These are phyloP conservation scores for Ceriops zippeliana DNA, from an alignment of 345 rosid species.

Conservation along the genomic window DNA sequence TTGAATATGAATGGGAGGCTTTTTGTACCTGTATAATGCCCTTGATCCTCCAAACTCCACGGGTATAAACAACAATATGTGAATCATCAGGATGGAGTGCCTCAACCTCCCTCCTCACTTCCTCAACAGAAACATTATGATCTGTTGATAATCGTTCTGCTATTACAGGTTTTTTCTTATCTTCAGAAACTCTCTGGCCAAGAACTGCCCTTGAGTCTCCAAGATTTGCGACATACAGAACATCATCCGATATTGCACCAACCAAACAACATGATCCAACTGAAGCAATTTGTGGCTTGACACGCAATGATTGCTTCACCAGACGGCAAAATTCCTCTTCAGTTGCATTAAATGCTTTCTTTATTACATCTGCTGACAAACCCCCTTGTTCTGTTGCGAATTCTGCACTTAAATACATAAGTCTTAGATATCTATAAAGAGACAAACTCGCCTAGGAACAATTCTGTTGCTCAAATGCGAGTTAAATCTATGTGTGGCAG, in stretches of 20 bases:
- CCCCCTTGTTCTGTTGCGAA: slow-evolving; percentile 81
- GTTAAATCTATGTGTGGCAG: background rate
- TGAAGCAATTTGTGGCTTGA: slow-evolving; percentile 80
- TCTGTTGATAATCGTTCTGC: slow-evolving; percentile 92
- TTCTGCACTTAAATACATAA: slow-evolving; percentile 39
- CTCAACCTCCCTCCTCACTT: slow-evolving; percentile 89
- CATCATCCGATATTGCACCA: slow-evolving; percentile 73
- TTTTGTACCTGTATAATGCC: slow-evolving; percentile 87
- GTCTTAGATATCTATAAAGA: background rate
- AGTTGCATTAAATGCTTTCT: slow-evolving; percentile 77
- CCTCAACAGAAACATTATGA: slow-evolving; percentile 92
- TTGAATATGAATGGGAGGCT: background rate
- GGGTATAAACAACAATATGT: slow-evolving; percentile 69
- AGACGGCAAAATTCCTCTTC: slow-evolving; percentile 83
- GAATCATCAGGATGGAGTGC: slow-evolving; percentile 97
- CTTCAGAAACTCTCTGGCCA: slow-evolving; percentile 50
- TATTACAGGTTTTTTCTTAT: slow-evolving; percentile 37
- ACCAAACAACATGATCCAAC: slow-evolving; percentile 95
- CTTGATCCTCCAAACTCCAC: slow-evolving; percentile 97
- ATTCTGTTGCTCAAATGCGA: background rate
- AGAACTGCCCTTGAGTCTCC: slow-evolving; percentile 98
- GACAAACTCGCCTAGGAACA: background rate
- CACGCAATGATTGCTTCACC: slow-evolving; percentile 60
- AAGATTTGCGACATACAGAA: slow-evolving; percentile 81
- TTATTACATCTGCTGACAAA: slow-evolving; percentile 70